Evolutionary conservation across 768 basidiomycete genomes (phyloP), one percentile per base, ranked within the genome.

Genomic region (Neoboletus subvelutipes): DNA sequence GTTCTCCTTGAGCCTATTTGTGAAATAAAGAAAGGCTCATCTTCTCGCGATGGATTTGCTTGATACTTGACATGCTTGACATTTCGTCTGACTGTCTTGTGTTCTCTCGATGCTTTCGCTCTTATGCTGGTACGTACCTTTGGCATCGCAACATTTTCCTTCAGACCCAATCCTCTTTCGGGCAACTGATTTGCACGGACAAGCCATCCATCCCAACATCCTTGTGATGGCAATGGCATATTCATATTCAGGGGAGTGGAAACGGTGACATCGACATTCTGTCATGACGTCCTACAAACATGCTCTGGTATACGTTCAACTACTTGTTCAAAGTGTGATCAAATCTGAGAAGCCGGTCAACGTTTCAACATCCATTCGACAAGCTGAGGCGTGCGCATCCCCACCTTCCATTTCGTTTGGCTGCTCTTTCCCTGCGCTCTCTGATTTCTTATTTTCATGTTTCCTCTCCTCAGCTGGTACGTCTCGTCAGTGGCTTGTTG

Each of bases 191-290:
- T 18, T 18, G 18, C 37, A 42, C 20, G 12, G 20, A 20, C 34
- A 34, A 15, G 34, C 40, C 20, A 20, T 20, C n/a, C 11, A 18
- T 40, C 39, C 4, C 4, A 11, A n/a, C n/a, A 40, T 40, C n/a
- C 34, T 37, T 37, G 36, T 18, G 37, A 39, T 18, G 37, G 15
- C 18, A 18, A n/a, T n/a, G n/a, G n/a, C n/a, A n/a, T n/a, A n/a
- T n/a, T n/a, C n/a, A n/a, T n/a, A n/a, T n/a, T 39, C 9, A 12
- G 41, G 5, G 17, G 20, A 11, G 10, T 26, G 29, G 34, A 50
- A n/a, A 45, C 5, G 29, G 26, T 62, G 55, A 62, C 60, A 56
- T 61, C 59, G 56, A 56, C 28, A 3, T 20, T n/a, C 29, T 31
- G n/a, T 5, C 31, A 33, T 6, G 13, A 11, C 13, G 1, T 4